Percentiles rank a stretch among this genome's conserved stretches.
Conservation (phyloP, 1,284 basidiomycete genomes). For the Austropuccinia psidii region DNA sequence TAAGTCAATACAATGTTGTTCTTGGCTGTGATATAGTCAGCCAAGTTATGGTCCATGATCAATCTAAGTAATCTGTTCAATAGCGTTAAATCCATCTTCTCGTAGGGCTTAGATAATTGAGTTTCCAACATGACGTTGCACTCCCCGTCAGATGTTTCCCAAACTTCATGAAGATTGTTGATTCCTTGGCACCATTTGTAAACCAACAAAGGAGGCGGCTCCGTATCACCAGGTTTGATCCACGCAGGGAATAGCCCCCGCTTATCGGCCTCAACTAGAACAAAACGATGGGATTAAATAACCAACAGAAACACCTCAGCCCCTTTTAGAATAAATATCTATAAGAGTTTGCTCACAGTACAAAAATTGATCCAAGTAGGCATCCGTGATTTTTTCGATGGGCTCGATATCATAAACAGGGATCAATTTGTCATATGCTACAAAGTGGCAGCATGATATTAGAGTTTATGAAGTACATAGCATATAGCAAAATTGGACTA, state of each 20-base stretch:
- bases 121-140: conserved; percentile 98
- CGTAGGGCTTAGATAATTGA: conserved; percentile 86
- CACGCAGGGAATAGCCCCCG: conserved; percentile 90
- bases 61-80: conserved; percentile 85
- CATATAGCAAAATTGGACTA: conserved; percentile 17
- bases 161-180: conserved; percentile 86
- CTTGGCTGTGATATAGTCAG: conserved; percentile 96
- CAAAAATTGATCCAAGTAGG: conserved; percentile 48
- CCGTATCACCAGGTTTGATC: conserved; percentile 95
- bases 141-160: conserved; percentile 94
- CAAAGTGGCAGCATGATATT: conserved; percentile 44
- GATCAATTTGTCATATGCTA: conserved; percentile 75
- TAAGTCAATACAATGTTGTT: conserved; percentile 91
- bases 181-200: conserved; percentile 97
- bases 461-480: neutral
- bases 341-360: no score
- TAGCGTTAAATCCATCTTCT: conserved; percentile 91
- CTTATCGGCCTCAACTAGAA: conserved; percentile 69
- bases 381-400: conserved; percentile 96
- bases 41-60: conserved; percentile 92
- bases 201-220: conserved; percentile 87
- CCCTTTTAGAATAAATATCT: no score
- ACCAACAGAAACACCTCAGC: no score
- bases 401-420: conserved; percentile 97
- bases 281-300: neutral